phyloP scores from a whole-genome alignment of 192 early-diverging fungal genomes.

The Powellomyces hirtus region DNA sequence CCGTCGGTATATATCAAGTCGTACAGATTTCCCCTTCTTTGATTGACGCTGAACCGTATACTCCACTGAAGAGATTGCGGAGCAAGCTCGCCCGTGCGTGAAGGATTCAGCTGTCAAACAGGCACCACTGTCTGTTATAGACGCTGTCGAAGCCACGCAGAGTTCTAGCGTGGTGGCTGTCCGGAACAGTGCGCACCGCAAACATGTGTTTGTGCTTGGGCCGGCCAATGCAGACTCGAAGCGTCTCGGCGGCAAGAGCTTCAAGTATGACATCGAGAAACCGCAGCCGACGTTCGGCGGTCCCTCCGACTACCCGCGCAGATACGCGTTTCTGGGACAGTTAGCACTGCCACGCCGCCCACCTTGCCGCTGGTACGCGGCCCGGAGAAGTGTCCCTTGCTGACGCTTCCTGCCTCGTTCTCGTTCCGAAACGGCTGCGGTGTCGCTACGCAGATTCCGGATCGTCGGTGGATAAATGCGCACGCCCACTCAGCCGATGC shows the following conservation, averaged over 20 bases:
- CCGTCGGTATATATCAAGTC: too few species aligned
- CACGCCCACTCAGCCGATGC: neutral
- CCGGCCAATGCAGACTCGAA: neutral
- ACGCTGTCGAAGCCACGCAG: neutral
- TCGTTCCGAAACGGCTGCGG: neutral
- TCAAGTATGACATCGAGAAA: neutral
- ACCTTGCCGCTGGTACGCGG: neutral
- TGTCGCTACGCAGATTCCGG: slow-evolving; percentile 30
- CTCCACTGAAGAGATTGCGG: too few species aligned
- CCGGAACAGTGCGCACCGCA: neutral
- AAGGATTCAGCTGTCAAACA: neutral
- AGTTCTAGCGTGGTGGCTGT: neutral
- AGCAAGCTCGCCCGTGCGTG: neutral
- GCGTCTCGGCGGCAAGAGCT: neutral
- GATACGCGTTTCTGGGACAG: neutral
- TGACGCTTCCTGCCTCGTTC: neutral
- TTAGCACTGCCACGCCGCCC: neutral
- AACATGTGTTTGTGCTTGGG: too few species aligned
- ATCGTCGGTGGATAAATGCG: slow-evolving; percentile 33
- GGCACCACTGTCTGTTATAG: too few species aligned
- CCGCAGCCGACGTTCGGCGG: neutral
- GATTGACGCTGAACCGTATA: too few species aligned
- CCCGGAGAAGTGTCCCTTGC: neutral
- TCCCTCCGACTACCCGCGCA: neutral
- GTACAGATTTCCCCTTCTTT: too few species aligned